Base-by-base conservation (phyloP, 768 basidiomycete species). In the Podaxis sp. region DNA sequence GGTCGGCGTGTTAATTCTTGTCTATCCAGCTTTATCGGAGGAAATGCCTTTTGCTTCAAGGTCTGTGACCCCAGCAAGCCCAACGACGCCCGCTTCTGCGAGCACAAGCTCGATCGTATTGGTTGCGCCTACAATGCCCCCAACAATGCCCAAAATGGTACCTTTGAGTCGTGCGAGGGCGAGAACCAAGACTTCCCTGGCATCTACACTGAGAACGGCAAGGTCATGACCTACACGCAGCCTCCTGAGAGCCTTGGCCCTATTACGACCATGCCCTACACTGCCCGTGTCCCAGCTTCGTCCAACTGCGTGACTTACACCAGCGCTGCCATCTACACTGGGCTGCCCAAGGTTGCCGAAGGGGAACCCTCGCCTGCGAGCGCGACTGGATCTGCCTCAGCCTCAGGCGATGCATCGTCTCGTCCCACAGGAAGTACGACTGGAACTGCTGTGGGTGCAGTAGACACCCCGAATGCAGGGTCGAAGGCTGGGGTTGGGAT, bases 101-200 rank as follows among this genome's bases (percentile, higher is more conserved):
- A 89, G 68, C 87, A 93, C 77, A 79, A 82, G 61, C 86, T 76
- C 58, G 89, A 91, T 67, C 86, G 87, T 62, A 86, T 90, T 57
- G 91, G 91, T 2, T 86, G 87, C 63, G 65, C 63, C 3, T 91
- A 83, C 76, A 92, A 91, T 69, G 86, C 81, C 18, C 90, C 90
- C n/a, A 84, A 81, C 71, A 70, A 75, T 25, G 87, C 87, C 51
- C 67, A 79, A 57, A 75, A 85, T 48, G 81, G 79, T 37, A 73
- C 75, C 1, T 93, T 89, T 72, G 81, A 83, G 61, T 72, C 76
- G 5, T 92, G 90, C 73, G 67, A 79, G 3, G 83, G 83, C 14
- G 87, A 88, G 16, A 74, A 82, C 70, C 83, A 84, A 74, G 76
- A 78, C n/a, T 78, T 76, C 59, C 83, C 84, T 3, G 89, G 88